Evolutionary conservation across 345 rosid genomes (phyloP).

Genomic region (Hibiscus trionum): DNA sequence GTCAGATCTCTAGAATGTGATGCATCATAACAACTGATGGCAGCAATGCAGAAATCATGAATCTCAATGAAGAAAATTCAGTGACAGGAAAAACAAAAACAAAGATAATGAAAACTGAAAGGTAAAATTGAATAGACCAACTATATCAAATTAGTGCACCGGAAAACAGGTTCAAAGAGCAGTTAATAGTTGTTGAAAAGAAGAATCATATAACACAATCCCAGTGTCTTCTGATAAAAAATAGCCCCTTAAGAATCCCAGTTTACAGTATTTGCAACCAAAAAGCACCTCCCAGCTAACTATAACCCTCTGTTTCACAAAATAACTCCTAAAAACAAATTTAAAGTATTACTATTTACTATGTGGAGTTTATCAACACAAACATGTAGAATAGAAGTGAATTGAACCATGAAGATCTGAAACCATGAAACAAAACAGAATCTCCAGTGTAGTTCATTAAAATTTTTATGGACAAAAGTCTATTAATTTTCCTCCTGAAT

Average conservation of each 20-base stretch:
- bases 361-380: not conserved
- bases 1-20: not conserved
- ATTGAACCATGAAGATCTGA: not conserved
- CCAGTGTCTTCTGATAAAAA: too few relatives aligned
- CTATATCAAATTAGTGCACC: not conserved
- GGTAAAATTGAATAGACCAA: not conserved
- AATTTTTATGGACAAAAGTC: not conserved
- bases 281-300: too few relatives aligned
- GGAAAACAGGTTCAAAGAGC: not conserved
- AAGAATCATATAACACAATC: not conserved
- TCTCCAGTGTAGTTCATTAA: not conserved
- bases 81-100: not conserved
- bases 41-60: not conserved
- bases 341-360: not conserved
- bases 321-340: not conserved
- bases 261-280: too few relatives aligned
- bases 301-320: not conserved
- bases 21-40: not conserved
- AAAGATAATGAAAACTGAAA: not conserved
- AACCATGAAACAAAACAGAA: not conserved
- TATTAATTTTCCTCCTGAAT: not conserved
- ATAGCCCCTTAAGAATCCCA: too few relatives aligned
- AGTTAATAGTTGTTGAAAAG: not conserved
- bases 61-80: not conserved
- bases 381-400: not conserved